Conservation (phyloP, 257 asterid genomes). For the Ophiorrhiza pumila region DNA sequence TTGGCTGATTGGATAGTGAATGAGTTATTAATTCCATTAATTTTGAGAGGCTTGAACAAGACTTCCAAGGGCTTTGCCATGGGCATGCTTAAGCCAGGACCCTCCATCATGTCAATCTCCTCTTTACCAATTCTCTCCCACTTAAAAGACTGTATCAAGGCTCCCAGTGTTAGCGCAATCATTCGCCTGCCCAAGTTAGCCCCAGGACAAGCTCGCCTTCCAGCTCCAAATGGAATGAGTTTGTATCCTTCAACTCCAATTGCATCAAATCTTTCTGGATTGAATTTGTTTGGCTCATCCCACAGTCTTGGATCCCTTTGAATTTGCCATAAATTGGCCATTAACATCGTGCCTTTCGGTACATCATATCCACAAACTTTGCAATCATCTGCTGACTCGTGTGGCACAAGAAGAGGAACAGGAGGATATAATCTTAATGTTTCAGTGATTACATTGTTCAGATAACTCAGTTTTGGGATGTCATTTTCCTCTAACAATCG, state of each 20-base stretch:
- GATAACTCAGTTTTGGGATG: background rate
- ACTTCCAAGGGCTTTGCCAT: background rate
- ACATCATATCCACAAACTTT: background rate
- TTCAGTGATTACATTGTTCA: background rate
- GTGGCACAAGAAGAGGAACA: background rate
- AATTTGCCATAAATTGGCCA: background rate
- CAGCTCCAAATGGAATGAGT: background rate
- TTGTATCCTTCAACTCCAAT: background rate
- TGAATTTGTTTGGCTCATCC: constrained; percentile 2
- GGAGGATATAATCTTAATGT: background rate
- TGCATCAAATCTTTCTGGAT: background rate
- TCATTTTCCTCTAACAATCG: constrained; percentile 7
- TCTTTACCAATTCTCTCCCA: background rate
- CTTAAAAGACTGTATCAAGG: background rate
- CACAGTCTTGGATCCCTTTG: background rate
- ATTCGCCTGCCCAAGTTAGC: background rate
- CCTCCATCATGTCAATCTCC: background rate
- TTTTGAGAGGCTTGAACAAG: background rate
- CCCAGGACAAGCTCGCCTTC: background rate
- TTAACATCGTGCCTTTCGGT: background rate
- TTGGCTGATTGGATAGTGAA: no score
- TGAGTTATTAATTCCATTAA: background rate
- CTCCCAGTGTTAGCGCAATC: background rate
- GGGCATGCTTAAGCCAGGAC: background rate
- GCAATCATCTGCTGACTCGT: background rate